phyloP scores from a whole-genome alignment of 1,284 basidiomycete genomes.

The Fomes fomentarius region DNA sequence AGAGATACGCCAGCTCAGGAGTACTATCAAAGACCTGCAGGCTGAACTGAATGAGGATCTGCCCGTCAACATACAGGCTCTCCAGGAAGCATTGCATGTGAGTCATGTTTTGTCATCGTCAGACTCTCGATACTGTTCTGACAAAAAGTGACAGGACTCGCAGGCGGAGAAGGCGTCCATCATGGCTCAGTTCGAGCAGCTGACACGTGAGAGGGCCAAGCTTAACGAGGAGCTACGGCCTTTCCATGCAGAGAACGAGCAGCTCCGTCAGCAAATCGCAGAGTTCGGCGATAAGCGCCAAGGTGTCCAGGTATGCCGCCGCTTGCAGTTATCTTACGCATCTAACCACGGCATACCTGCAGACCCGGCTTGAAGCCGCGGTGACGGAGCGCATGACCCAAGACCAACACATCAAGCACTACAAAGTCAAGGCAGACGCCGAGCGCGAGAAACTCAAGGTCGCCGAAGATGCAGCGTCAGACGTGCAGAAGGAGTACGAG shows the following conservation, averaged over 20 bases:
- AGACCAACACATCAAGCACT: slow-evolving; percentile 50
- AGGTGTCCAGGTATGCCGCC: slow-evolving; percentile 42
- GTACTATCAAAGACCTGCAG: slow-evolving; percentile 43
- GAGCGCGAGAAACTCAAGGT: slow-evolving; percentile 28
- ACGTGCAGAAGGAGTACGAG: slow-evolving; percentile 61
- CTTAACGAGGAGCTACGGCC: slow-evolving; percentile 46
- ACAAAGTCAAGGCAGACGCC: slow-evolving; percentile 44
- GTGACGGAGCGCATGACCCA: slow-evolving; percentile 45
- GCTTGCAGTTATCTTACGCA: not conserved
- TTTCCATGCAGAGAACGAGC: slow-evolving; percentile 45
- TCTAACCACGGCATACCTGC: slow-evolving; percentile 35
- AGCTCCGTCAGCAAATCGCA: slow-evolving; percentile 48
- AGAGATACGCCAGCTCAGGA: slow-evolving; percentile 28
- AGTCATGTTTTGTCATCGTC: slow-evolving; percentile 19
- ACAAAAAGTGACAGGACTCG: slow-evolving; percentile 47
- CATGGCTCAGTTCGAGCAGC: slow-evolving; percentile 52
- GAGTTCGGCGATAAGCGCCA: slow-evolving; percentile 48
- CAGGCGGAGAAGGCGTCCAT: slow-evolving; percentile 53
- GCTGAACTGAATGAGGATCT: slow-evolving; percentile 75
- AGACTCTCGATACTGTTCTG: not conserved
- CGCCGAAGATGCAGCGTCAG: slow-evolving; percentile 47
- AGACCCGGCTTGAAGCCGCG: slow-evolving; percentile 9
- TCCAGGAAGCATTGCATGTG: slow-evolving; percentile 62
- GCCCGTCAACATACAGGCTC: slow-evolving; percentile 69
- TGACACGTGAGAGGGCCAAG: slow-evolving; percentile 43